Conservation (phyloP, 179 eudicot species). For the Gypsophila paniculata region DNA sequence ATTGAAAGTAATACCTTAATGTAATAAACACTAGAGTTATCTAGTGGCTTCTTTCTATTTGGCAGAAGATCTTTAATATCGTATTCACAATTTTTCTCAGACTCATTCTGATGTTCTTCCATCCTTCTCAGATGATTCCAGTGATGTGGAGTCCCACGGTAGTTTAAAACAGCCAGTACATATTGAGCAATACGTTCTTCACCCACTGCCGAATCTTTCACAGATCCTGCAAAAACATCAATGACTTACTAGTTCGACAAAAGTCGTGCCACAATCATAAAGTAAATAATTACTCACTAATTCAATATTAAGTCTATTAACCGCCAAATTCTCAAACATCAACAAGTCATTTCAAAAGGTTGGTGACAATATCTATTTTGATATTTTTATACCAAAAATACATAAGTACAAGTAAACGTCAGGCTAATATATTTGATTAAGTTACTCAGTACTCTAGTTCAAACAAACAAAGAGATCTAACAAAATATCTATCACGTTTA, state of each 20-base stretch:
- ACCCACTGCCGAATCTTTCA: slow-evolving; percentile 94
- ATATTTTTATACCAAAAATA: not conserved
- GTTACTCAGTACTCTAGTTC: not conserved
- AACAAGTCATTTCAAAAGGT: slow-evolving; percentile 10
- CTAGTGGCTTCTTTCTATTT: slow-evolving; percentile 53
- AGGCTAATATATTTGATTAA: not conserved
- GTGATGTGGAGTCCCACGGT: slow-evolving; percentile 80
- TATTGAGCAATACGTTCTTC: slow-evolving; percentile 97
- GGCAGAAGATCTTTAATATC: slow-evolving; percentile 64
- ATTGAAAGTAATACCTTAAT: slow-evolving; percentile 54
- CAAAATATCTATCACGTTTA: not conserved
- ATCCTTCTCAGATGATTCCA: slow-evolving; percentile 52
- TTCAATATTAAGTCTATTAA: too few species aligned
- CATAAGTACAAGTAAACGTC: not conserved
- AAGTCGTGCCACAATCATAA: not conserved
- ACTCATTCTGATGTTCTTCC: slow-evolving; percentile 30
- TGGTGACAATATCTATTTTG: not conserved
- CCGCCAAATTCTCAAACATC: not conserved
- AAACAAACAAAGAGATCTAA: not conserved
- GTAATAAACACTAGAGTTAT: slow-evolving; percentile 51
- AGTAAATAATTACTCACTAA: not conserved
- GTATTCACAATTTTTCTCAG: slow-evolving; percentile 41
- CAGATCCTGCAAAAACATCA: slow-evolving; percentile 52
- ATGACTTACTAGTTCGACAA: not conserved
- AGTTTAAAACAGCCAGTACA: slow-evolving; percentile 73